Conservation (phyloP, 345 rosid species). For the Limnanthes douglasii region DNA sequence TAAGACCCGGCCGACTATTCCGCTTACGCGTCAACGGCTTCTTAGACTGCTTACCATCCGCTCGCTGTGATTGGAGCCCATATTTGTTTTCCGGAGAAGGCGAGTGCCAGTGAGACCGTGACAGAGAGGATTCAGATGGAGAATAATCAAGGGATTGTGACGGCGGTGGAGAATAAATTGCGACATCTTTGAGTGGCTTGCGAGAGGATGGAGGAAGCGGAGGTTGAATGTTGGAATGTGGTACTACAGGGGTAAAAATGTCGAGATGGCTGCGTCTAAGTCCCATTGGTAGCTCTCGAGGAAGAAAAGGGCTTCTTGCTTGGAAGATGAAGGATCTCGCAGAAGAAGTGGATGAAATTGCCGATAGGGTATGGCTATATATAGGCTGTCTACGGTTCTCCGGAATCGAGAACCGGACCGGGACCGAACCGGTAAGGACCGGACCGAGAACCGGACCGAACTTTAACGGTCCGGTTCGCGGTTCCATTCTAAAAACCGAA, state of each 20-base stretch:
- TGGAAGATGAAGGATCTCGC: constrained; percentile 55
- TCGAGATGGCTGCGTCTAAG: constrained; percentile 63
- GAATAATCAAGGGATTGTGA: constrained; percentile 31
- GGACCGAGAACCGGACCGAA: too few species aligned
- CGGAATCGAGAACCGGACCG: too few species aligned
- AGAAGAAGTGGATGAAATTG: constrained; percentile 27
- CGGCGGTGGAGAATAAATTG: constrained; percentile 17
- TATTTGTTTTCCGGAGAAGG: constrained; percentile 38
- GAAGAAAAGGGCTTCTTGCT: constrained; percentile 54
- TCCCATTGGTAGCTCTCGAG: constrained; percentile 59
- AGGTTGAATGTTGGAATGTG: constrained; percentile 6
- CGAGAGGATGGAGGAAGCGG: constrained; percentile 7
- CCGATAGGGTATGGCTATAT: too few species aligned
- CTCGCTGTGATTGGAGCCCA: constrained; percentile 37
- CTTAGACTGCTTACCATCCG: constrained; percentile 20
- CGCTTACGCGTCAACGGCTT: constrained; percentile 19
- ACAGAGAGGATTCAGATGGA: constrained; percentile 36
- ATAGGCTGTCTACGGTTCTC: too few species aligned
- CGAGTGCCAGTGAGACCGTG: constrained; percentile 51
- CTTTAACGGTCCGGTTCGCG: too few species aligned
- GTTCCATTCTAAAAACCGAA: too few species aligned
- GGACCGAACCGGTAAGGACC: too few species aligned
- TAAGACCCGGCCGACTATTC: constrained; percentile 27
- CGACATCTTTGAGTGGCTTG: background rate
- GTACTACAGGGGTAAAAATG: constrained; percentile 33